Evolutionary conservation across 2,329 filamentous ascomycete genomes (phyloP).

Genomic region (Botrytis tulipae): DNA sequence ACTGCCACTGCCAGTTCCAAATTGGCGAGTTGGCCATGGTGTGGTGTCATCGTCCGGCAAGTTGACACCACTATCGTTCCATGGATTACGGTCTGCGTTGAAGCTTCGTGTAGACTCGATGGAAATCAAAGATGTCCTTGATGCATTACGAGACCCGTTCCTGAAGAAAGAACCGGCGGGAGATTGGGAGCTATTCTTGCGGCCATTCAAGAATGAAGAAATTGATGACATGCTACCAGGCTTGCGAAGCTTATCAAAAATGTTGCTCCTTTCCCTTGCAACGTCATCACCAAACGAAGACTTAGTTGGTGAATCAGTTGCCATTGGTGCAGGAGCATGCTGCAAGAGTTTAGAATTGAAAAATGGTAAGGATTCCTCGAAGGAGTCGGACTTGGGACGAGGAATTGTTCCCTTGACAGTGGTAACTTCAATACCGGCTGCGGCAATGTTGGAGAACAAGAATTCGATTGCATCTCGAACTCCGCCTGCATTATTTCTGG

Average conservation of each 20-base stretch:
- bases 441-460: slow-evolving; percentile 79
- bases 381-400: slow-evolving; percentile 97
- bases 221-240: slow-evolving; percentile 92
- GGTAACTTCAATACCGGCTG: slow-evolving; percentile 81
- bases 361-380: slow-evolving; percentile 93
- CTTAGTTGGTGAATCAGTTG: slow-evolving; percentile 86
- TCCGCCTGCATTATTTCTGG: slow-evolving; percentile 93
- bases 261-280: slow-evolving; percentile 72
- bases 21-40: slow-evolving; percentile 60
- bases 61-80: slow-evolving; percentile 97
- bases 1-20: slow-evolving; percentile 59
- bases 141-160: slow-evolving; percentile 81
- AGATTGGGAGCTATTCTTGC: slow-evolving; percentile 89
- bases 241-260: slow-evolving; percentile 92
- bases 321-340: slow-evolving; percentile 77
- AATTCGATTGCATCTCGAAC: slow-evolving; percentile 96
- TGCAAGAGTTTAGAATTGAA: slow-evolving; percentile 97
- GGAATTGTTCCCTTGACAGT: slow-evolving; percentile 93
- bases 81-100: slow-evolving; percentile 89
- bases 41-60: slow-evolving; percentile 78
- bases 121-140: slow-evolving; percentile 92
- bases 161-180: slow-evolving; percentile 86
- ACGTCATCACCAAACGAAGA: slow-evolving; percentile 79
- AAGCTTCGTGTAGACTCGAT: slow-evolving; percentile 93
- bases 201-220: slow-evolving; percentile 90